phyloP scores from a whole-genome alignment of 495 filamentous ascomycete species.

The Lophium mytilinum region DNA sequence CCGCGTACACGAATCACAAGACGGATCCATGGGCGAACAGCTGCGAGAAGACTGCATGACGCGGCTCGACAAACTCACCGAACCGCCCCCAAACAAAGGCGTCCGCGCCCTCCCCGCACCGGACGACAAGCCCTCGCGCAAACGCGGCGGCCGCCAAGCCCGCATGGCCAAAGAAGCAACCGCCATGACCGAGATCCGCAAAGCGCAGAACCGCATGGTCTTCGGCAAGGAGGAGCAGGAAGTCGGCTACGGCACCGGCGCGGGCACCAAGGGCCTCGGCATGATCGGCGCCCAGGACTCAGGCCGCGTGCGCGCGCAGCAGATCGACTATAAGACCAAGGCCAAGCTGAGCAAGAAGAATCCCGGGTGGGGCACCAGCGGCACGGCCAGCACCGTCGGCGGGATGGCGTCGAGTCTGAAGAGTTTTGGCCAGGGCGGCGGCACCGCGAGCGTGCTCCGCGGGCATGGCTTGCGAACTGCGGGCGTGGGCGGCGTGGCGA shows the following conservation, averaged over 20 bases:
- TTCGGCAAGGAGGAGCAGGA: constrained; percentile 96
- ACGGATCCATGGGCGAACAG: constrained; percentile 79
- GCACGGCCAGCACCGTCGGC: constrained; percentile 52
- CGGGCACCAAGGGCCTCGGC: constrained; percentile 78
- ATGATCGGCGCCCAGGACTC: constrained; percentile 89
- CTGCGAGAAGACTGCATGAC: constrained; percentile 74
- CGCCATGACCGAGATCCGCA: constrained; percentile 93
- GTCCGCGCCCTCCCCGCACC: constrained; percentile 83
- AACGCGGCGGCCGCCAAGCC: constrained; percentile 85
- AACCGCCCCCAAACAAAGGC: constrained; percentile 87
- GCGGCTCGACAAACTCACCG: constrained; percentile 86
- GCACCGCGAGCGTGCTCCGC: constrained; percentile 57
- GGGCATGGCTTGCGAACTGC: constrained; percentile 65
- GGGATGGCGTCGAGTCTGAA: constrained; percentile 63
- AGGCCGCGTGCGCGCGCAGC: constrained; percentile 74
- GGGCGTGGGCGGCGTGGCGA: constrained; percentile 62
- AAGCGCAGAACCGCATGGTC: constrained; percentile 91
- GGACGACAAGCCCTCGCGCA: constrained; percentile 89
- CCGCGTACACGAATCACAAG: constrained; percentile 69
- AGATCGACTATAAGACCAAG: constrained; percentile 87
- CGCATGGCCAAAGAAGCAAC: constrained; percentile 94
- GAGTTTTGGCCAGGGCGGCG: constrained; percentile 59
- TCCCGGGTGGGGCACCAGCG: constrained; percentile 74
- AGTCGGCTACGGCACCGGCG: constrained; percentile 82
- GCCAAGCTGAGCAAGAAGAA: constrained; percentile 92